These are phyloP conservation scores for Alternaria conjuncta DNA, from an alignment of 2,329 filamentous ascomycete genomes.

Conservation along the genomic window DNA sequence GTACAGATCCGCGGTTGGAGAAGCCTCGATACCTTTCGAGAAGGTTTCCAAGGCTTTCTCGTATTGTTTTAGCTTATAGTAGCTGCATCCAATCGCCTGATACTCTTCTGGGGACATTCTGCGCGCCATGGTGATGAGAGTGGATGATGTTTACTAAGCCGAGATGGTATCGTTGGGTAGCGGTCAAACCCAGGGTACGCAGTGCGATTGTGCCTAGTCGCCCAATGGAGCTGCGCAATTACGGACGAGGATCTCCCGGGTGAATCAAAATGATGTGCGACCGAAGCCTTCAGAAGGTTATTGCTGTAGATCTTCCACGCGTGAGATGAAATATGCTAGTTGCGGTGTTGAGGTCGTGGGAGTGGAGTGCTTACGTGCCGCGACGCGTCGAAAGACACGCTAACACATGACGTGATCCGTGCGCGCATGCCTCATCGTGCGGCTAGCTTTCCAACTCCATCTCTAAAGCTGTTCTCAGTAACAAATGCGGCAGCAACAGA, in stretches of 20 bases:
- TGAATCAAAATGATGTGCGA: neutral
- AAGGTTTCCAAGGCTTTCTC: conserved; percentile 44
- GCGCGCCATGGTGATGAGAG: conserved; percentile 29
- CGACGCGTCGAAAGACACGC: neutral
- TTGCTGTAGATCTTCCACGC: neutral
- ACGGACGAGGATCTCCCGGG: neutral
- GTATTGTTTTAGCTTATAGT: conserved; percentile 47
- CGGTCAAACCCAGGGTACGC: neutral
- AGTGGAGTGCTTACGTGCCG: neutral
- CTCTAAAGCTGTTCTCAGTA: neutral
- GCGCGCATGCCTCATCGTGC: neutral
- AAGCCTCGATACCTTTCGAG: conserved; percentile 37
- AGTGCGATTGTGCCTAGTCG: neutral
- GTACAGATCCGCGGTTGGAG: conserved; percentile 49
- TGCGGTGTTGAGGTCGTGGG: neutral
- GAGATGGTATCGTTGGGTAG: neutral
- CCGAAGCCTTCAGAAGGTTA: neutral
- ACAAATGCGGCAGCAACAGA: neutral
- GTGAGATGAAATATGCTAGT: neutral
- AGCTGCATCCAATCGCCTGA: conserved; percentile 42
- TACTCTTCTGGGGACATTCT: conserved; percentile 44
- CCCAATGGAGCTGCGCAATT: neutral
- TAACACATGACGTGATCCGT: neutral
- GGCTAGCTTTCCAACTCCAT: neutral
- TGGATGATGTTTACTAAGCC: neutral